Percentiles rank a stretch among this genome's conserved stretches.
These are phyloP conservation scores for Candida coleopterorum DNA, from an alignment of 805 yeast species.

Conservation along the genomic window DNA sequence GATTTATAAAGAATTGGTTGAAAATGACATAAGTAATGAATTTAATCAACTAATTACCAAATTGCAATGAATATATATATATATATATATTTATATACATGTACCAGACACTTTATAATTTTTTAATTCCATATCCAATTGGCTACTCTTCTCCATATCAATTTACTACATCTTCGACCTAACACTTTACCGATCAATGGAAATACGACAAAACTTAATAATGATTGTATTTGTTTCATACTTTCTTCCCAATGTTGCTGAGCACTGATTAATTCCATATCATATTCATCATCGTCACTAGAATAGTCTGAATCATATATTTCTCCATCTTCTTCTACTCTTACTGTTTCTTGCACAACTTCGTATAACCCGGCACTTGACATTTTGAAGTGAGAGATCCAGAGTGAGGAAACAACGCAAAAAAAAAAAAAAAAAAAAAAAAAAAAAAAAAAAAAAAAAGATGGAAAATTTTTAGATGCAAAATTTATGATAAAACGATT, in stretches of 20 bases:
- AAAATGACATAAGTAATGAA: conserved; percentile 22
- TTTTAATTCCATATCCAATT: conserved; percentile 18
- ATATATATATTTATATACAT: not conserved
- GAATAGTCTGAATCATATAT: conserved; percentile 15
- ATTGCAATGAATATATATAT: conserved; percentile 4
- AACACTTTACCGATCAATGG: conserved; percentile 65
- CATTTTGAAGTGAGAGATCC: no score
- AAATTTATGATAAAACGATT: conserved; percentile 4
- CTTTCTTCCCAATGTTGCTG: conserved; percentile 76
- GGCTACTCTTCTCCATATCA: conserved; percentile 33
- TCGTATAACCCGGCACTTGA: conserved; percentile 4
- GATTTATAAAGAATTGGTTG: conserved; percentile 28
- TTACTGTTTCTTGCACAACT: conserved; percentile 11
- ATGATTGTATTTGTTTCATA: conserved; percentile 51
- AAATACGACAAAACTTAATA: conserved; percentile 53
- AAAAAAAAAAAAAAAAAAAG: conserved; percentile 1
- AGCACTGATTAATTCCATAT: conserved; percentile 32
- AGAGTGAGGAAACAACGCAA: no score
- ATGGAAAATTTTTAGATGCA: conserved; percentile 3
- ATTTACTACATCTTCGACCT: conserved; percentile 56
- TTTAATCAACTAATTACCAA: conserved; percentile 23
- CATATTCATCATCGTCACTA: conserved; percentile 12
- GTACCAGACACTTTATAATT: not conserved
- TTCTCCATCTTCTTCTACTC: no score
- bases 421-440: not conserved